A percentile compares a stretch with the other conserved stretches of the same genome.
Conservation (phyloP, 352 stramenopile genomes). For the Phytophthora colocasiae region DNA sequence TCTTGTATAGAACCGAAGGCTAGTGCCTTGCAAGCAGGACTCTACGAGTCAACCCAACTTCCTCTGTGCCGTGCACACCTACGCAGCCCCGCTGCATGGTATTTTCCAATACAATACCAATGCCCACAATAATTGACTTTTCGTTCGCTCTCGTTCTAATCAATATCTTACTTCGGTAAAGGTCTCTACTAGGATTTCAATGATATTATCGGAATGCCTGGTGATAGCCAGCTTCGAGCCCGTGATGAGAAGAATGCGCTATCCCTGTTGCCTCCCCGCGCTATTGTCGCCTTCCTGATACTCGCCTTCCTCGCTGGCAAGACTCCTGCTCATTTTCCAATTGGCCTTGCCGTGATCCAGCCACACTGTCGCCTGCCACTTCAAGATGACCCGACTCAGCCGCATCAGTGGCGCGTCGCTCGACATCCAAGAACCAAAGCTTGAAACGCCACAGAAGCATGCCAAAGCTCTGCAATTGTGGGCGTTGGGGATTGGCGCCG, state of each 20-base stretch:
- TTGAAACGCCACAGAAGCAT: slow-evolving; percentile 41
- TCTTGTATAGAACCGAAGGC: too few species aligned
- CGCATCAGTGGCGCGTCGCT: slow-evolving; percentile 31
- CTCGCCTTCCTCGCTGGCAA: background rate
- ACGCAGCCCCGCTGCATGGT: too few species aligned
- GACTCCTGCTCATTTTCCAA: slow-evolving; percentile 19
- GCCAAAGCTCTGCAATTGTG: slow-evolving; percentile 63
- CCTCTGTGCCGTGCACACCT: too few species aligned
- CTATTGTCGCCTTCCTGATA: background rate
- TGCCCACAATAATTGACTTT: too few species aligned
- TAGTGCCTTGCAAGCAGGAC: too few species aligned
- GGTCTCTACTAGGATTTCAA: too few species aligned
- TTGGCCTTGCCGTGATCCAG: slow-evolving; percentile 12
- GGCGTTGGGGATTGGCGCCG: slow-evolving; percentile 55
- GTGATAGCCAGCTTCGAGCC: slow-evolving; percentile 9
- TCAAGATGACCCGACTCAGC: slow-evolving; percentile 31
- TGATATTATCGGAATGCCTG: too few species aligned
- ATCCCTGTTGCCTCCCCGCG: background rate
- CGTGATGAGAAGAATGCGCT: slow-evolving; percentile 23
- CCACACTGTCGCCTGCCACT: background rate
- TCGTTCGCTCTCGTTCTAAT: too few species aligned
- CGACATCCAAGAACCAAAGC: slow-evolving; percentile 30
- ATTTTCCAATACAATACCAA: too few species aligned
- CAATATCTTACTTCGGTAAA: too few species aligned
- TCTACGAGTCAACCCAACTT: too few species aligned